Conservation (phyloP, 2,329 filamentous ascomycete species). For the Diaporthe velutina region DNA sequence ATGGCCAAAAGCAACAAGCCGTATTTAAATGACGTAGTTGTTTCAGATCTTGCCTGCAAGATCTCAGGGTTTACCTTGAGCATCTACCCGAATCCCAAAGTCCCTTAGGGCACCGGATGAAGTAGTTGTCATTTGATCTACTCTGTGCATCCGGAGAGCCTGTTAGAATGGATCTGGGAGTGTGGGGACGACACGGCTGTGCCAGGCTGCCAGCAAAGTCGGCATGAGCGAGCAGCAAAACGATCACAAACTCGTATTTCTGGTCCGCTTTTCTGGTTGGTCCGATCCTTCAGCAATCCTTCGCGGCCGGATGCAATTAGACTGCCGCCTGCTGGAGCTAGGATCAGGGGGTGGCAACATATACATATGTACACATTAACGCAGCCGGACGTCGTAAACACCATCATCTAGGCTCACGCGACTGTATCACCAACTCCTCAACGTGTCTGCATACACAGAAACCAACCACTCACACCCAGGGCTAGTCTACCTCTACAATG, state of each 20-base stretch:
- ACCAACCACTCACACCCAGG: not conserved
- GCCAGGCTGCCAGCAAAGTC: not conserved
- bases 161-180: not conserved
- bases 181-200: not conserved
- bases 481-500: not conserved
- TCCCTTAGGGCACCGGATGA: no score
- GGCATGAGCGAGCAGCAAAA: not conserved
- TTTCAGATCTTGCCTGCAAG: not conserved
- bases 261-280: not conserved
- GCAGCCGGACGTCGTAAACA: not conserved
- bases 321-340: no score
- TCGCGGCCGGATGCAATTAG: not conserved
- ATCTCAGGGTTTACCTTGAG: no score
- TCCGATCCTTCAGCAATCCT: conserved; percentile 8
- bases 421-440: not conserved
- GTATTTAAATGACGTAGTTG: not conserved
- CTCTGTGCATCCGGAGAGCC: not conserved
- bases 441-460: not conserved
- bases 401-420: not conserved
- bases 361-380: not conserved
- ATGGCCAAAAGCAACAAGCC: not conserved
- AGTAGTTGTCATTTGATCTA: not conserved
- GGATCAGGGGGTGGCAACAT: not conserved
- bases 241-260: not conserved
- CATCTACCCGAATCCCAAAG: no score